Base-by-base conservation (phyloP, 805 yeast species). In the Candida sakaeoensis region DNA sequence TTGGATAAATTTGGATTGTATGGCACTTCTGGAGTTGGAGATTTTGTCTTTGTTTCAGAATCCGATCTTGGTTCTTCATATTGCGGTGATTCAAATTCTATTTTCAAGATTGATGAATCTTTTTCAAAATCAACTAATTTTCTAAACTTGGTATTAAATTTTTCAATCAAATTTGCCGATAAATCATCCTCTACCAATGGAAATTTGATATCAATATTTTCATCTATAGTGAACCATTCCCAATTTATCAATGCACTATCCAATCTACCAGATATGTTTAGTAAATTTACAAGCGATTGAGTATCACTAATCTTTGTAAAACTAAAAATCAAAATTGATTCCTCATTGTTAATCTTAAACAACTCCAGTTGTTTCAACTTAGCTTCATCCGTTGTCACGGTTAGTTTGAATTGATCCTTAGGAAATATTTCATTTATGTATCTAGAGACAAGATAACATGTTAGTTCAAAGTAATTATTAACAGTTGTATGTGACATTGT, bases 221-320 rank as follows among this genome's bases (percentile, higher is more conserved):
- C 39, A 24, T 42, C 42, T 8, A 36, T 43, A 16, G 42, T 50
- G 17, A 48, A 34, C 36, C 37, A 34, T 17, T 43, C 46, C 64
- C 64, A 59, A 37, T 57, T 51, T 16, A 58, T 40, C 27, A 55
- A 28, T 3, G 55, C 47, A 16, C 41, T 49, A 27, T 54, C 57
- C 22, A 54, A 45, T 33, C 48, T 42, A 15, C 47, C 42, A 28
- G 37, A 37, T 12, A 28, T 30, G 14, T 36, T 43, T 9, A 41
- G 21, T 7, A 44, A 25, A 33, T 42, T 38, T 7, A 49, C 39
- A 16, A 45, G 23, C 17, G 41, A 33, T 33, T 25, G 51, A 23
- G 19, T 33, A 31, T 15, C 36, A 14, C 36, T n/a, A 10, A 42
- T 33, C 16, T 29, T 37, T 9, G 44, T 43, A 33, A 39, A 40